Base-by-base conservation (phyloP, 805 yeast genomes). In the Lipomyces spencermartinsiae region DNA sequence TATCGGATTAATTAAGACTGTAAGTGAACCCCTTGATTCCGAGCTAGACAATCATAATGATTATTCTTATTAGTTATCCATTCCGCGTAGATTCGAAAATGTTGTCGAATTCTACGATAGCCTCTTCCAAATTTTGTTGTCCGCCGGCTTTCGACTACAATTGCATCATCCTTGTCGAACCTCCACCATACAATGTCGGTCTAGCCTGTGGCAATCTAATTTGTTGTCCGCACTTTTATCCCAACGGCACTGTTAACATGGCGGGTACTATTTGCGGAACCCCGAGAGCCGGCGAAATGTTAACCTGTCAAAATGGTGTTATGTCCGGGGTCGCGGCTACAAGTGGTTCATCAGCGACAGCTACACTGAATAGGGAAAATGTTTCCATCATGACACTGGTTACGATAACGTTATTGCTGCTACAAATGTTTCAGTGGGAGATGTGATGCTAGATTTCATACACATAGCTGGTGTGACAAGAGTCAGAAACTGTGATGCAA, bases 41-140 rank as follows among this genome's bases (percentile, higher is more conserved):
- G 22, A n/a, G 16, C 9, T 8, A 46, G 14, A 46, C 53, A 12
- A 2, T 2, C 1, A 9, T 46, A 12, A 46, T 2, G 9, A 46
- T 46, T 46, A 9, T 46, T 46, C 9, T 46, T 46, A 46, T 46
- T 46, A 46, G 53, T 4, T 46, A 46, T 4, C 53, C 53, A 4
- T 19, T 46, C 22, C 53, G 53, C 12, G 53, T 19, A 12, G 16
- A 1, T 3, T 46, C 12, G 53, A 46, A 46, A 46, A 46, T 46
- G 53, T 19, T 16, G 53, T 4, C 53, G 53, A 46, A 46, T 46
- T 2, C 14, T 46, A 9, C 4, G 12, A 12, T 12, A 46, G 53
- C 53, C 53, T 46, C 53, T 46, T 4, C 53, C 53, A 8, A 46
- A 46, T 46, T 46, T 46, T 46, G 53, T 46, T 46, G 53, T 46